Evolutionary conservation across 2,329 filamentous ascomycete species (phyloP).

Genomic region (Raffaelea deltoideospora): DNA sequence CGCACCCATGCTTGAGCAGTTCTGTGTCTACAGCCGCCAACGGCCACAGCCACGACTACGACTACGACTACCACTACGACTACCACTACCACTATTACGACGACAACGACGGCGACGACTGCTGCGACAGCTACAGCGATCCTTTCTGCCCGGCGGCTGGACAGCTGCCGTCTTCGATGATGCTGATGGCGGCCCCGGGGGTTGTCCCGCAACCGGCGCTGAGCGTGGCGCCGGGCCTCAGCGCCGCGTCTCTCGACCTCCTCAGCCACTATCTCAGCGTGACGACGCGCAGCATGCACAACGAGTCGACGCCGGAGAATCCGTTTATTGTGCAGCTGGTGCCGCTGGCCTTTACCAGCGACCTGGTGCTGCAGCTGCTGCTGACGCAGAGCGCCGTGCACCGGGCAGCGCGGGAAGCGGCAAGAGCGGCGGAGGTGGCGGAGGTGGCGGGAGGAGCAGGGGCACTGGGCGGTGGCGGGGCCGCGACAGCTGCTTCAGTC

Average conservation of each 20-base stretch:
- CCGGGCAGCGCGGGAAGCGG: conserved; percentile 7
- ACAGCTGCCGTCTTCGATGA: not conserved
- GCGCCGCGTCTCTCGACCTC: conserved; percentile 24
- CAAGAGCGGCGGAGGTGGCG: not conserved
- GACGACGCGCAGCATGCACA: conserved; percentile 30
- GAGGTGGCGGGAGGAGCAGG: no score
- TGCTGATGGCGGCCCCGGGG: not conserved
- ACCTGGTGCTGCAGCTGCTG: conserved; percentile 28
- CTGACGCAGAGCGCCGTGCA: conserved; percentile 28
- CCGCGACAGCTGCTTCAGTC: no score
- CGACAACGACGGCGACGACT: not conserved
- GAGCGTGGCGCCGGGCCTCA: conserved; percentile 1
- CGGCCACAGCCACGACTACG: not conserved
- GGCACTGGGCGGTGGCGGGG: no score
- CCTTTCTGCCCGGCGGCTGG: not conserved
- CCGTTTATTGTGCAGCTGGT: conserved; percentile 30
- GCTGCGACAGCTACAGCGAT: not conserved
- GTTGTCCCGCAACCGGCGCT: conserved; percentile 1
- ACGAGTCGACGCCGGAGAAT: conserved; percentile 28
- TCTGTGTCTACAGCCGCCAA: no score
- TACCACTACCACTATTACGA: not conserved
- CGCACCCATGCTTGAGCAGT: no score
- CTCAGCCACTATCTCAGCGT: conserved; percentile 28
- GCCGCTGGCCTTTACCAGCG: conserved; percentile 27
- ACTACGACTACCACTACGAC: not conserved